These are phyloP conservation scores for Chrysosporium queenslandicum DNA, from an alignment of 2,329 filamentous ascomycete species.

Conservation along the genomic window DNA sequence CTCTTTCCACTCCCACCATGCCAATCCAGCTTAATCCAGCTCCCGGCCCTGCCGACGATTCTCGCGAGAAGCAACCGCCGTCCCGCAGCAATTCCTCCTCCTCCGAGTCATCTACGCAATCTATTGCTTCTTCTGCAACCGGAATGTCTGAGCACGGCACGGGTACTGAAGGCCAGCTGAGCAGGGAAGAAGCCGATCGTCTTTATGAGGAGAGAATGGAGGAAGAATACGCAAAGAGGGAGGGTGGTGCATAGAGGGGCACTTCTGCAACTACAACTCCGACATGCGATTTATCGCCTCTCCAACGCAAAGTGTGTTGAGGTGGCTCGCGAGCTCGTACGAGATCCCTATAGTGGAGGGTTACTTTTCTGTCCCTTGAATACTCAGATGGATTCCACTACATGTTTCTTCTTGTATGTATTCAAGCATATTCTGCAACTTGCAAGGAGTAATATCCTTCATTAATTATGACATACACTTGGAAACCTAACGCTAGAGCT, in stretches of 20 bases:
- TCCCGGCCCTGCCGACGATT: slow-evolving; percentile 7
- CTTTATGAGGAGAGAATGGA: slow-evolving; percentile 40
- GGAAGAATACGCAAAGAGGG: slow-evolving; percentile 40
- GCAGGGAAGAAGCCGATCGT: slow-evolving; percentile 35
- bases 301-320: no score
- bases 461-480: no score
- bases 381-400: no score
- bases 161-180: slow-evolving; percentile 20
- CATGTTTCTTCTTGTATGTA: no score
- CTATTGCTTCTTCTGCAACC: slow-evolving; percentile 4
- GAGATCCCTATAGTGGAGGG: no score
- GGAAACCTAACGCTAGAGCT: no score
- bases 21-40: slow-evolving; percentile 7
- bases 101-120: background rate
- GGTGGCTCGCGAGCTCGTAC: no score
- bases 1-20: no score
- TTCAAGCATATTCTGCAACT: no score
- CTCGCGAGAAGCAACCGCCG: slow-evolving; percentile 10
- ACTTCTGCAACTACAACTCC: no score
- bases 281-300: no score
- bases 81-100: slow-evolving; percentile 7
- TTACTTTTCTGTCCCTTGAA: no score
- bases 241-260: slow-evolving; percentile 32
- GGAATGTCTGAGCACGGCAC: background rate
- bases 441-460: background rate